Conservation (phyloP, 352 stramenopile species). For the Globisporangium paroecandrum region DNA sequence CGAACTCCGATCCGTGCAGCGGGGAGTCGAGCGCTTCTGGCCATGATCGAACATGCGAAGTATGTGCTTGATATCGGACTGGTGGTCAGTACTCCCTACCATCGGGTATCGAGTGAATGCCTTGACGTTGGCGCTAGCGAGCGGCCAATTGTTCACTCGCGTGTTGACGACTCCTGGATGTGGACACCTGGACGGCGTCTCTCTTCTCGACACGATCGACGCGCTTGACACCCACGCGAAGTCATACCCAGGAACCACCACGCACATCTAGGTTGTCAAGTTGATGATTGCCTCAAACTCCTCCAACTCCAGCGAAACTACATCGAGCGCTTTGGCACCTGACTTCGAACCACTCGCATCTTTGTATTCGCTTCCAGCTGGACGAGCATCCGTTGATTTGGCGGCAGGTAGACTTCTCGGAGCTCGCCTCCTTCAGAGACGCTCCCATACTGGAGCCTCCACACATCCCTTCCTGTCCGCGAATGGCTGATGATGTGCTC, state of each 20-base stretch:
- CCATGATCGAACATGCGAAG: neutral
- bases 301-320: neutral
- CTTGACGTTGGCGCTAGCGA: neutral
- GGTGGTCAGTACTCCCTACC: too few relatives aligned
- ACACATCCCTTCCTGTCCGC: too few relatives aligned
- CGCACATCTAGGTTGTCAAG: neutral
- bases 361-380: neutral
- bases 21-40: neutral
- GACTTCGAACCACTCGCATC: neutral
- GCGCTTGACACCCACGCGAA: neutral
- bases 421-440: too few relatives aligned
- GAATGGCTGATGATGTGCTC: too few relatives aligned
- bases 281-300: neutral
- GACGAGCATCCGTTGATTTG: neutral
- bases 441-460: too few relatives aligned
- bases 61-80: neutral
- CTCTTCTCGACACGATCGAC: neutral
- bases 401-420: too few relatives aligned
- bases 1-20: neutral
- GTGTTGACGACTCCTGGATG: neutral
- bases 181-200: constrained; percentile 17
- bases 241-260: neutral
- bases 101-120: neutral
- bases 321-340: neutral
- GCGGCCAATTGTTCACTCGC: neutral